These are phyloP conservation scores for Morella rubra DNA, from an alignment of 306 rosid species.

Conservation along the genomic window DNA sequence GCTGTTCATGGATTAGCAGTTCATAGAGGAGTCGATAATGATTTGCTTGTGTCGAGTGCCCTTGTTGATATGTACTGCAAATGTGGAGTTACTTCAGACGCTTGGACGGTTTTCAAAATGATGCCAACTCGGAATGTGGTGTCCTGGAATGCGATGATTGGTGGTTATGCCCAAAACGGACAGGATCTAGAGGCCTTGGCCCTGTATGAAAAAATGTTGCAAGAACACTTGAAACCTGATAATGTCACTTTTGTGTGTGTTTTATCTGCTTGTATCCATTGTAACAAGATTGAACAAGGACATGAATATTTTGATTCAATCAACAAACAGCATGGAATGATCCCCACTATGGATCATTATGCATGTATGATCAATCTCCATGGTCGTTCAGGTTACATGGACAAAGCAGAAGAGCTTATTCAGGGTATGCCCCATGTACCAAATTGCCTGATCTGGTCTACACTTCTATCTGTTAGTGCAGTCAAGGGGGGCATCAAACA, in stretches of 20 bases:
- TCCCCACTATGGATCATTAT: conserved; percentile 34
- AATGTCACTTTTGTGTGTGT: conserved; percentile 34
- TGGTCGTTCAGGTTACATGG: conserved; percentile 26
- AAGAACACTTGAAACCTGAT: conserved; percentile 29
- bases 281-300: conserved; percentile 29
- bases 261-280: conserved; percentile 39
- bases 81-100: conserved; percentile 32
- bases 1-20: conserved; percentile 36
- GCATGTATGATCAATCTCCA: conserved; percentile 38
- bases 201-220: conserved; percentile 30
- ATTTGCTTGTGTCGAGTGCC: conserved; percentile 35
- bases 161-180: conserved; percentile 39
- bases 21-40: conserved; percentile 26
- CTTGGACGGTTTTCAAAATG: conserved; percentile 25
- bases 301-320: conserved; percentile 30
- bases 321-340: conserved; percentile 20
- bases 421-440: conserved; percentile 37
- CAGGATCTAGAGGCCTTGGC: conserved; percentile 26
- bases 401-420: conserved; percentile 30
- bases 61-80: conserved; percentile 39
- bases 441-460: conserved; percentile 32
- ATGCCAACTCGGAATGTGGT: conserved; percentile 32
- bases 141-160: conserved; percentile 38
- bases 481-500: conserved; percentile 20
- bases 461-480: conserved; percentile 29